Base-by-base conservation (phyloP, 805 yeast genomes). In the Ogataea nonfermentans region DNA sequence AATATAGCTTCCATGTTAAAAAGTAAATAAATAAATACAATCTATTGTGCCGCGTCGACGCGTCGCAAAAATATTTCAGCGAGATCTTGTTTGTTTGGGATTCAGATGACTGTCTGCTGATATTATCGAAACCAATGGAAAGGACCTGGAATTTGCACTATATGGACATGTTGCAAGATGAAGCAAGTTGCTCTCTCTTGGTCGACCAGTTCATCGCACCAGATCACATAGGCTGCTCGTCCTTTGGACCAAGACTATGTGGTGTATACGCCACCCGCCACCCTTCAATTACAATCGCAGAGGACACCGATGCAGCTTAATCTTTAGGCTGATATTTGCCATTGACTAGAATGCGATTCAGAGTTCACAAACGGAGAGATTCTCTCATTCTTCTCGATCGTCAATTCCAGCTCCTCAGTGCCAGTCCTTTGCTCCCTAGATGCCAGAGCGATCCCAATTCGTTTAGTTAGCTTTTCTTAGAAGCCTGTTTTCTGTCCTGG, bases 241-340 rank as follows among this genome's bases (percentile, higher is more conserved):
- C 33, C 24, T 2, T 3, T 9, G 32, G 29, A 13, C 32, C 24
- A 12, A 15, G 27, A 23, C 40, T 41, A 25, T 35, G 45, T 41
- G 52, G 52, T 48, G 52, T 31, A 35, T 25, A 37, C 30, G 41
- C 46, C 49, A 37, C 49, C 39, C 45, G 32, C 47, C 47, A 31
- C 44, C 42, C 32, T 17, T 7, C 19, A 5, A 20, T 20, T 19
- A 25, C 27, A 14, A 12, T n/a, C 8, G 9, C 26, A 17, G 15
- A 20, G 14, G 35, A 15, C 35, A 32, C 22, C 12, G 13, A 22
- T 12, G 17, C 19, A 9, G n/a, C 14, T 12, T 6, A 6, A 14
- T 19, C 22, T 16, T 14, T 14, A 10, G 22, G 5, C 14, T 20
- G 12, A 2, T 13, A 13, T 10, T 23, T 27, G 15, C 28, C 8